Evolutionary conservation across 2,329 filamentous ascomycete genomes (phyloP).

Genomic region (Nemania abortiva): DNA sequence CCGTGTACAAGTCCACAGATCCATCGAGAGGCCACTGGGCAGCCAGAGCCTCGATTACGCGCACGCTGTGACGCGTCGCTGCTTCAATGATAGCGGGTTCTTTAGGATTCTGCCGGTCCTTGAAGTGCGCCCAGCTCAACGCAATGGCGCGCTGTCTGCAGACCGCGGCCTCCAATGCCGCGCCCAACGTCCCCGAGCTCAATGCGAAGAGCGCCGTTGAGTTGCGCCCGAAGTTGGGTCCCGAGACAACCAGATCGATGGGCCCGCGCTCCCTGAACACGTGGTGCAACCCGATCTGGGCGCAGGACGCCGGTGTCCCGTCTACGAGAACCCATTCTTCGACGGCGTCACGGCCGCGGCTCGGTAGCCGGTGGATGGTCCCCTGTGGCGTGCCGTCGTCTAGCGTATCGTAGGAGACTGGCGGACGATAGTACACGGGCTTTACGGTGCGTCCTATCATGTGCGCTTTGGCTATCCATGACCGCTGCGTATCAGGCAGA

Average conservation of each 20-base stretch:
- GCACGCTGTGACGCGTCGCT: slow-evolving; percentile 79
- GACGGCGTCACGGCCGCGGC: slow-evolving; percentile 58
- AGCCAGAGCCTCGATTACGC: slow-evolving; percentile 82
- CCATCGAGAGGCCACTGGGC: slow-evolving; percentile 76
- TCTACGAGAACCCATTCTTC: slow-evolving; percentile 88
- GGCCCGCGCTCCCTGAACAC: slow-evolving; percentile 79
- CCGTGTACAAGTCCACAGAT: slow-evolving; percentile 84
- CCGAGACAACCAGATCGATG: slow-evolving; percentile 81
- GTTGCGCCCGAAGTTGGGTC: slow-evolving; percentile 87
- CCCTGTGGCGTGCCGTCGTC: slow-evolving; percentile 65
- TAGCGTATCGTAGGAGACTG: slow-evolving; percentile 54
- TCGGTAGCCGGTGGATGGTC: slow-evolving; percentile 65
- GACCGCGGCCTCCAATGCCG: slow-evolving; percentile 80
- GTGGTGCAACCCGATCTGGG: slow-evolving; percentile 85
- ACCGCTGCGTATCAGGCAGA: slow-evolving; percentile 89
- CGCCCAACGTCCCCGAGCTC: slow-evolving; percentile 81
- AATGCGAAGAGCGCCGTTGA: slow-evolving; percentile 83
- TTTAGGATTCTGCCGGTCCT: slow-evolving; percentile 79
- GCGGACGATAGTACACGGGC: slow-evolving; percentile 82
- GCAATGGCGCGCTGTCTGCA: slow-evolving; percentile 80
- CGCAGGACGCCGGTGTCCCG: slow-evolving; percentile 83
- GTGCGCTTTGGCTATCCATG: slow-evolving; percentile 99
- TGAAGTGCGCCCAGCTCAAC: slow-evolving; percentile 90
- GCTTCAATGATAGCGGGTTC: slow-evolving; percentile 83
- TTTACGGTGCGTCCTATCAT: slow-evolving; percentile 90